Conservation (phyloP, 106 monocot genomes). For the Chionographis japonica region DNA sequence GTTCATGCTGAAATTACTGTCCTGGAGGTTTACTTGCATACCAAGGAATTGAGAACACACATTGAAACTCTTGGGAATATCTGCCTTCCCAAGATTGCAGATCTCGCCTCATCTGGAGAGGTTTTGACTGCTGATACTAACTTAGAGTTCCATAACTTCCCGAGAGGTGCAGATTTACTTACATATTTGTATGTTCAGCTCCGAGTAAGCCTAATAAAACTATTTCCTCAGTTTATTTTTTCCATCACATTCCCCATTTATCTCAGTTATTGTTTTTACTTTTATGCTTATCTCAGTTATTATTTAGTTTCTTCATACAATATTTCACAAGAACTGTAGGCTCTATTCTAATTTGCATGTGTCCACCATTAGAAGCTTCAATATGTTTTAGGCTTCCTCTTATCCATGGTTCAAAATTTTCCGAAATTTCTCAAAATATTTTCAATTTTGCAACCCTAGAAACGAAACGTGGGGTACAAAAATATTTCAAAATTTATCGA, state of each 20-base stretch:
- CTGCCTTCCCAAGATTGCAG: slow-evolving; percentile 40
- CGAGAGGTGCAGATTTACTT: slow-evolving; percentile 84
- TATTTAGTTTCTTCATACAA: too few species aligned
- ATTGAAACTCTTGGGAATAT: slow-evolving; percentile 78
- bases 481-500: too few species aligned
- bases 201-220: slow-evolving; percentile 62
- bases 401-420: too few species aligned
- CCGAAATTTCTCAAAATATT: too few species aligned
- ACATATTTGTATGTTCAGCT: slow-evolving; percentile 94
- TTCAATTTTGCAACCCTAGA: too few species aligned
- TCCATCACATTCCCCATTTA: too few species aligned
- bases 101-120: slow-evolving; percentile 20
- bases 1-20: slow-evolving; percentile 56
- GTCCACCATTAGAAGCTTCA: too few species aligned
- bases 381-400: too few species aligned
- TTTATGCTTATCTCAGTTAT: not conserved
- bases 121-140: slow-evolving; percentile 23
- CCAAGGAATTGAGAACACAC: slow-evolving; percentile 63
- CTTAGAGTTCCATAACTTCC: slow-evolving; percentile 58
- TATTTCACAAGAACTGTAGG: too few species aligned
- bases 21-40: slow-evolving; percentile 82
- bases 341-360: too few species aligned
- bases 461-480: too few species aligned
- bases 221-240: slow-evolving; percentile 11
- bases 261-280: too few species aligned